phyloP scores from a whole-genome alignment of 148 eudicot species.

The Pharnaceum exiguum region DNA sequence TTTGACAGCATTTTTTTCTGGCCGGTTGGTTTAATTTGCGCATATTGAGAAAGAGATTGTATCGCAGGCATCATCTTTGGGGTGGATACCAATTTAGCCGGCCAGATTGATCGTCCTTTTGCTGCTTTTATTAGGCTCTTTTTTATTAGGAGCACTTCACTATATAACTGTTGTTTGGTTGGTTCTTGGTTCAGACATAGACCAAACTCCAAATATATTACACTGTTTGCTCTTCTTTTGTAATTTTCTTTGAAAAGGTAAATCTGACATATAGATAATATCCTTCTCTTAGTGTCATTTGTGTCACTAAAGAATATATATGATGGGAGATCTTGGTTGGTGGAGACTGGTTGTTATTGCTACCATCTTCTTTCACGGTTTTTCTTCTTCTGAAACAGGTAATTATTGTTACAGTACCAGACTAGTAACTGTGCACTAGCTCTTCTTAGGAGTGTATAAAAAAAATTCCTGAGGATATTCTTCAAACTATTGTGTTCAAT shows the following conservation, averaged over 20 bases:
- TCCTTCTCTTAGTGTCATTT: no score
- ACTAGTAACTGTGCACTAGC: background rate
- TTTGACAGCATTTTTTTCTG: background rate
- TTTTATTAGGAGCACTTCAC: background rate
- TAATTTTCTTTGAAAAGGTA: background rate
- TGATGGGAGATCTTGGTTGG: constrained; percentile 15
- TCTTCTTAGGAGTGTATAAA: background rate
- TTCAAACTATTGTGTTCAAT: no score
- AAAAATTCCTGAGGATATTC: background rate
- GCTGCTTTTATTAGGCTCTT: background rate
- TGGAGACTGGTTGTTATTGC: constrained; percentile 18
- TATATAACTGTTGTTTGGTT: constrained; percentile 8
- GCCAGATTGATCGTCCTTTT: constrained; percentile 20
- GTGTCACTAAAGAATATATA: no score
- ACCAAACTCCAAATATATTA: background rate
- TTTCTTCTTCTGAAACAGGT: constrained; percentile 45
- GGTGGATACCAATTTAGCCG: constrained; percentile 14
- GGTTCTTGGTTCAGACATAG: background rate
- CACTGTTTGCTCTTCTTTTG: background rate
- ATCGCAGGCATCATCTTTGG: constrained; percentile 16
- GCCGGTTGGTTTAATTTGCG: no score
- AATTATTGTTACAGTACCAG: background rate
- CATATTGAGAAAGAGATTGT: background rate
- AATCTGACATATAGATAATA: background rate
- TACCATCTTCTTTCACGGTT: constrained; percentile 19